Conservation (phyloP, 148 eudicot species). For the Mesembryanthemum crystallinum region DNA sequence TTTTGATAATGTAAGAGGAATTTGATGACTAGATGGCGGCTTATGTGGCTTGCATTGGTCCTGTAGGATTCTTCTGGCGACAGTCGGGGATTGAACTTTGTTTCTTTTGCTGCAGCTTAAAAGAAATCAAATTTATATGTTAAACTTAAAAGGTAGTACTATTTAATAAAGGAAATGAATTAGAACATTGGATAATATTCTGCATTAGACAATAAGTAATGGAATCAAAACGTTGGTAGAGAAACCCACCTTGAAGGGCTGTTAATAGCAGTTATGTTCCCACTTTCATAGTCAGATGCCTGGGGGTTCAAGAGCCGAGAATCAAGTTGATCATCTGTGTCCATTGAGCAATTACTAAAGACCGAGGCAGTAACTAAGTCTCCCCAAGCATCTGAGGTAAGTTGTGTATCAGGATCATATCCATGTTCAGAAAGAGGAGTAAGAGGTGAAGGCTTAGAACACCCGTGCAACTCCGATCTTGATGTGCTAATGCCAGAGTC, state of each 20-base stretch:
- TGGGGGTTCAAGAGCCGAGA: slow-evolving; percentile 62
- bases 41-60: slow-evolving; percentile 39
- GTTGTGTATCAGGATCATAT: slow-evolving; percentile 39
- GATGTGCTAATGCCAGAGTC: slow-evolving; percentile 51
- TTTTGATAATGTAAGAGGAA: slow-evolving; percentile 42
- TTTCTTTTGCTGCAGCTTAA: slow-evolving; percentile 37
- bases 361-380: slow-evolving; percentile 58
- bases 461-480: slow-evolving; percentile 33
- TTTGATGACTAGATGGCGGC: slow-evolving; percentile 31
- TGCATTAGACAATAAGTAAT: background rate
- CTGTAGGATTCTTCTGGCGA: slow-evolving; percentile 35
- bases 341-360: slow-evolving; percentile 69
- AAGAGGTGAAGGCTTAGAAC: slow-evolving; percentile 42
- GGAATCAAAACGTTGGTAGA: background rate
- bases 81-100: slow-evolving; percentile 38
- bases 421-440: slow-evolving; percentile 54
- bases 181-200: background rate
- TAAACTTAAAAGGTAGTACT: background rate
- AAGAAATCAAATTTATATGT: background rate
- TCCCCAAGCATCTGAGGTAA: slow-evolving; percentile 37
- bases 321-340: slow-evolving; percentile 72
- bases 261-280: slow-evolving; percentile 53
- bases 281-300: slow-evolving; percentile 67
- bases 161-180: background rate
- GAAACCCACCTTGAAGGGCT: slow-evolving; percentile 71